Evolutionary conservation across 805 yeast species (phyloP).

Genomic region (Saturnispora quitensis): DNA sequence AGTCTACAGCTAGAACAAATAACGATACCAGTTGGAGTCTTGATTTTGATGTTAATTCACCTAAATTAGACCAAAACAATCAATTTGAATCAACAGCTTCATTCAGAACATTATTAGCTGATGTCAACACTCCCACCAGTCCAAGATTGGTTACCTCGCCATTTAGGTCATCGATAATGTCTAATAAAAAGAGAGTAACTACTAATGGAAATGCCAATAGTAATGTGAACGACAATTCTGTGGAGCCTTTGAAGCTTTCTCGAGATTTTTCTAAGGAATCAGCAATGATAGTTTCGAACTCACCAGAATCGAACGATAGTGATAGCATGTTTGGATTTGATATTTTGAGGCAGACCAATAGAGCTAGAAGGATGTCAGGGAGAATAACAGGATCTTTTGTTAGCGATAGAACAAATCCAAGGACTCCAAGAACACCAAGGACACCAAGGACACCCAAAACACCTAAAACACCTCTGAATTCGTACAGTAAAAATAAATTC

Average conservation of each 20-base stretch:
- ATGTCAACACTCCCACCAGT: constrained; percentile 13
- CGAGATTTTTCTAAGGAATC: constrained; percentile 12
- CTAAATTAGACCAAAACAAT: constrained; percentile 19
- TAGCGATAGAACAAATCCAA: constrained; percentile 12
- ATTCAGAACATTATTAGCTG: constrained; percentile 40
- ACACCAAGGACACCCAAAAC: constrained; percentile 21
- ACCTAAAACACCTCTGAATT: constrained; percentile 10
- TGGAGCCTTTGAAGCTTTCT: constrained; percentile 15
- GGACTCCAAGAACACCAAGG: constrained; percentile 19
- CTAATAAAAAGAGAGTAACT: background rate
- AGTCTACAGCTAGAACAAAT: constrained; percentile 34
- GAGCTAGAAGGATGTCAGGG: constrained; percentile 26
- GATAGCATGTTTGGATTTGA: constrained; percentile 41
- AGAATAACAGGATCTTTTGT: constrained; percentile 17
- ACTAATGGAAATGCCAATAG: background rate
- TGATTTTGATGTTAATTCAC: constrained; percentile 20
- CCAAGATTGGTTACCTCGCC: constrained; percentile 10
- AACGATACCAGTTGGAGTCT: constrained; percentile 17
- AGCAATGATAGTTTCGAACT: constrained; percentile 3
- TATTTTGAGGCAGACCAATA: constrained; percentile 30
- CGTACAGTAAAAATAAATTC: constrained; percentile 10
- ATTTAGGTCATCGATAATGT: constrained; percentile 4
- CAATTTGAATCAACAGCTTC: constrained; percentile 52
- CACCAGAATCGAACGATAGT: constrained; percentile 19
- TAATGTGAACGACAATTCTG: background rate